phyloP scores from a whole-genome alignment of 2,329 filamentous ascomycete species.

The Alternaria brassicae region DNA sequence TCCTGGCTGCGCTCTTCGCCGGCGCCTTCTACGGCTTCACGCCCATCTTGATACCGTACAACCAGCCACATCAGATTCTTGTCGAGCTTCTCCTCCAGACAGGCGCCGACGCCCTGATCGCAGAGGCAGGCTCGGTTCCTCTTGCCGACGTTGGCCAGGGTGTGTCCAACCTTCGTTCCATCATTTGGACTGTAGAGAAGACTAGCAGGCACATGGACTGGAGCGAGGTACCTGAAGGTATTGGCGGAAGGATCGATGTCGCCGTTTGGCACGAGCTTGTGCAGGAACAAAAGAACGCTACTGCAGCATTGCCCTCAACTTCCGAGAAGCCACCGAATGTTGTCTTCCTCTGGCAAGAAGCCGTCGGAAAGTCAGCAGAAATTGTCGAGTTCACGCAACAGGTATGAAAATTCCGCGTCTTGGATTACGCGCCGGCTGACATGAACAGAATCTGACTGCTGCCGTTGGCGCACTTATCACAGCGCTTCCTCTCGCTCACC shows the following conservation, averaged over 20 bases:
- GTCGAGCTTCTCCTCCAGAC: constrained; percentile 75
- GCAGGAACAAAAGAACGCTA: constrained; percentile 65
- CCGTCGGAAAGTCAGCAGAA: constrained; percentile 60
- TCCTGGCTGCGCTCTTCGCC: constrained; percentile 80
- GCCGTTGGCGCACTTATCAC: constrained; percentile 80
- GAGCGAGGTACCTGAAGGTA: constrained; percentile 83
- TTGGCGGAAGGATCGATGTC: constrained; percentile 76
- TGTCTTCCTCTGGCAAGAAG: constrained; percentile 70
- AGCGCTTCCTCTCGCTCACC: constrained; percentile 76
- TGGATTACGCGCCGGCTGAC: constrained; percentile 15
- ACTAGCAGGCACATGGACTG: constrained; percentile 94
- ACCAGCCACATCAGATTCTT: constrained; percentile 72
- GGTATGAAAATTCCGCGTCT: constrained; percentile 46
- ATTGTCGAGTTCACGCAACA: constrained; percentile 81
- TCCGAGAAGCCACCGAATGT: constrained; percentile 61
- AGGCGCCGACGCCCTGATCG: constrained; percentile 81
- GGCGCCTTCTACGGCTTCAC: constrained; percentile 89
- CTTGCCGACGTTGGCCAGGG: constrained; percentile 74
- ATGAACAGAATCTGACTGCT: constrained; percentile 78
- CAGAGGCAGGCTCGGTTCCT: constrained; percentile 85
- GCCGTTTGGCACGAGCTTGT: constrained; percentile 94
- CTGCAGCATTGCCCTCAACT: constrained; percentile 68
- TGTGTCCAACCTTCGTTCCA: constrained; percentile 73
- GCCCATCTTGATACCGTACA: constrained; percentile 84
- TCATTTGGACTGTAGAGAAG: constrained; percentile 92